Evolutionary conservation across 805 yeast species (phyloP).

Genomic region (Saturnispora mendoncae): DNA sequence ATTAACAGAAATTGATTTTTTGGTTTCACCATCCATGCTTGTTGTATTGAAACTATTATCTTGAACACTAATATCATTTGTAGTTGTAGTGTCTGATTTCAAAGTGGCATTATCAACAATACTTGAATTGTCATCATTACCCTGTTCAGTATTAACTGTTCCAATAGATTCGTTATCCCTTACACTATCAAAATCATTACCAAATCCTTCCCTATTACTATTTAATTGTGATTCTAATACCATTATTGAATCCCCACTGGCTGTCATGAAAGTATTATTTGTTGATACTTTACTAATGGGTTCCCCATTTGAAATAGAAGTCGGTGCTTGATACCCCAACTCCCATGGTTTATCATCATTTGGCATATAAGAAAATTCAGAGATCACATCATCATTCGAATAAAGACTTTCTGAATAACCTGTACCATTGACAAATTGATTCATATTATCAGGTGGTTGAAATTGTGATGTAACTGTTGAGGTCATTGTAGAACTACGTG

Average conservation of each 20-base stretch:
- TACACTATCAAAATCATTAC: constrained; percentile 1
- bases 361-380: constrained; percentile 18
- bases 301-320: neutral
- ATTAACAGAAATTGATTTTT: neutral
- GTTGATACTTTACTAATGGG: neutral
- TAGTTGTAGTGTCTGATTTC: constrained; percentile 3
- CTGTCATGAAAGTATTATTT: neutral
- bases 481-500: constrained; percentile 8
- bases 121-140: neutral
- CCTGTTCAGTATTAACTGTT: neutral
- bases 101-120: constrained; percentile 3
- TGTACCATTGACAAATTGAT: constrained; percentile 10
- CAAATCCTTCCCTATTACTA: constrained; percentile 2
- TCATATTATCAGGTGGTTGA: constrained; percentile 8
- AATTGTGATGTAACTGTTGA: neutral
- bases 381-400: constrained; percentile 14
- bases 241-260: constrained; percentile 1
- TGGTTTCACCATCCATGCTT: constrained; percentile 21
- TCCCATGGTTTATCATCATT: constrained; percentile 19
- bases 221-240: constrained; percentile 4
- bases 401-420: constrained; percentile 12
- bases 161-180: neutral
- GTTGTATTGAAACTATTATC: constrained; percentile 11
- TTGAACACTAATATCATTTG: constrained; percentile 3
- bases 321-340: constrained; percentile 10